Percentiles rank a stretch among this genome's conserved stretches.
These are phyloP conservation scores for Mychonastes homosphaera DNA, from an alignment of 139 green algal species.

Conservation along the genomic window DNA sequence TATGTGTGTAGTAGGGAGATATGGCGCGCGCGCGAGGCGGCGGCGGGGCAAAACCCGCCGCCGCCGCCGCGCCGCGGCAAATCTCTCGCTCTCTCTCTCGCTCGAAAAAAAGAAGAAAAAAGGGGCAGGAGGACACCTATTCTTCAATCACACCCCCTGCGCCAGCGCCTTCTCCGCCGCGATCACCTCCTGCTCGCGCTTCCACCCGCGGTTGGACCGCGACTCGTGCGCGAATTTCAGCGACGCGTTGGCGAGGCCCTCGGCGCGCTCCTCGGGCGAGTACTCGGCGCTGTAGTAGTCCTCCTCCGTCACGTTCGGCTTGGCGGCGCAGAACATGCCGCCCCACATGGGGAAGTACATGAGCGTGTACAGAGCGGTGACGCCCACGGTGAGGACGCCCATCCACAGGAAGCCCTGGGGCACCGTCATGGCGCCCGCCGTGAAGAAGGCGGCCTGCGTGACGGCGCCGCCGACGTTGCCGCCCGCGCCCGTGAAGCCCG, in stretches of 20 bases:
- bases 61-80: not conserved
- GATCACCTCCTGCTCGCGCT: not conserved
- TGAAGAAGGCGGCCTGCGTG: conserved; percentile 85
- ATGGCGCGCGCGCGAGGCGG: not conserved
- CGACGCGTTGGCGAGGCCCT: conserved; percentile 37
- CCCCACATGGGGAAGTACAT: conserved; percentile 94
- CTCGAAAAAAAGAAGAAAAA: too few relatives aligned
- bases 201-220: conserved; percentile 23
- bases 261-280: conserved; percentile 34
- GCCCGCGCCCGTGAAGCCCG: conserved; percentile 80
- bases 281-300: conserved; percentile 75
- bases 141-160: conserved; percentile 1
- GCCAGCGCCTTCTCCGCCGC: not conserved
- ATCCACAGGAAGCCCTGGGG: conserved; percentile 64
- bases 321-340: conserved; percentile 60
- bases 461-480: conserved; percentile 79
- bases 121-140: too few relatives aligned
- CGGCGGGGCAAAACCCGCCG: not conserved
- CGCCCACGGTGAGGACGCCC: conserved; percentile 69
- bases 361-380: conserved; percentile 50
- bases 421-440: conserved; percentile 8
- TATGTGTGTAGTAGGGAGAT: not conserved
- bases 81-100: too few relatives aligned
- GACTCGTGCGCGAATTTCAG: conserved; percentile 51
- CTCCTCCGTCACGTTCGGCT: conserved; percentile 59